Conservation (phyloP, 2,329 filamentous ascomycete genomes). For the Periconia macrospinosa region DNA sequence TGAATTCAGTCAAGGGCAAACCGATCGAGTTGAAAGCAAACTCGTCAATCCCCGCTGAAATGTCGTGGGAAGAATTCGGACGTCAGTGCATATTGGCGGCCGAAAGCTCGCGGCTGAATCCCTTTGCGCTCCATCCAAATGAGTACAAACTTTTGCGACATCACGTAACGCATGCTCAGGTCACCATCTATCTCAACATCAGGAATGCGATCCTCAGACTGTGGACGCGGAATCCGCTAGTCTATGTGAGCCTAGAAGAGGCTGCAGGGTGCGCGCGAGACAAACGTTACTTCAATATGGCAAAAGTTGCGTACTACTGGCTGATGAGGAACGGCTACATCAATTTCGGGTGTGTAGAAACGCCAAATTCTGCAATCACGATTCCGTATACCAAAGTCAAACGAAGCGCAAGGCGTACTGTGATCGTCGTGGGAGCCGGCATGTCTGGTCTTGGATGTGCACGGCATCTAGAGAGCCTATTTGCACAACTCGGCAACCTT, state of each 20-base stretch:
- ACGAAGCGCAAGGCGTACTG: slow-evolving; percentile 64
- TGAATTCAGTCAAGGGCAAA: slow-evolving; percentile 25
- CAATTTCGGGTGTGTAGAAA: slow-evolving; percentile 88
- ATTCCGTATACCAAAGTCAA: slow-evolving; percentile 43
- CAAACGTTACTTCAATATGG: slow-evolving; percentile 83
- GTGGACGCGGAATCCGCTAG: slow-evolving; percentile 85
- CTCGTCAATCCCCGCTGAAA: slow-evolving; percentile 78
- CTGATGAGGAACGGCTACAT: slow-evolving; percentile 88
- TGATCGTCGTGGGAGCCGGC: slow-evolving; percentile 90
- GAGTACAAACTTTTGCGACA: slow-evolving; percentile 81
- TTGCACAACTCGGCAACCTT: slow-evolving; percentile 73
- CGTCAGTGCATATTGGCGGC: slow-evolving; percentile 87
- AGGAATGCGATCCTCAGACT: slow-evolving; percentile 89
- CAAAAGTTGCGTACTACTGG: slow-evolving; percentile 90
- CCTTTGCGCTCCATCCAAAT: slow-evolving; percentile 81
- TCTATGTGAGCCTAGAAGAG: slow-evolving; percentile 79
- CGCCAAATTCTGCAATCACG: slow-evolving; percentile 53
- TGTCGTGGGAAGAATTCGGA: slow-evolving; percentile 79
- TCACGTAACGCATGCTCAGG: slow-evolving; percentile 83
- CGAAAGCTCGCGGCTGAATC: slow-evolving; percentile 84
- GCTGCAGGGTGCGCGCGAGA: slow-evolving; percentile 90
- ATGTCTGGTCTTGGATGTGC: slow-evolving; percentile 91
- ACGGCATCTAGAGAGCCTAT: slow-evolving; percentile 84
- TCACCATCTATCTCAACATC: slow-evolving; percentile 94
- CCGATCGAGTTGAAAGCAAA: slow-evolving; percentile 55